Evolutionary conservation across 495 filamentous ascomycete species (phyloP).

Genomic region (Peziza echinospora): DNA sequence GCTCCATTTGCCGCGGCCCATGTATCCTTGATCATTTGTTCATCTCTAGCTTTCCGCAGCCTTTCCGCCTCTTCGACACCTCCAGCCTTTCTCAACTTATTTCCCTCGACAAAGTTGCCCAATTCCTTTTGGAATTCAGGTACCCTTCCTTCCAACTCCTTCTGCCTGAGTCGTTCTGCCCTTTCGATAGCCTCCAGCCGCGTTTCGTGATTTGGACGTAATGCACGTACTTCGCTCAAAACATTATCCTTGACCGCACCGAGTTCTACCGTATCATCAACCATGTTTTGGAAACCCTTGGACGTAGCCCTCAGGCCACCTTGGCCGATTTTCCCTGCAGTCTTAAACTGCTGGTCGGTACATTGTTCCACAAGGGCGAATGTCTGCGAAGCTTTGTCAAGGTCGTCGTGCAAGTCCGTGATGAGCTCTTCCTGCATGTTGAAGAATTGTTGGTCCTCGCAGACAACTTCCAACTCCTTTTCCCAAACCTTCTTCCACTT

Average conservation of each 20-base stretch:
- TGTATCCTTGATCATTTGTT: constrained; percentile 62
- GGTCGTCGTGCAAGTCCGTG: constrained; percentile 76
- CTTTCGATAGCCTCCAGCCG: constrained; percentile 87
- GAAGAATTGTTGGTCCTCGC: constrained; percentile 79
- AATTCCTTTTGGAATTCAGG: constrained; percentile 81
- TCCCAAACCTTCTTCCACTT: constrained; percentile 98
- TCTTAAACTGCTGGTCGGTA: constrained; percentile 80
- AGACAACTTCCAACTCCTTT: constrained; percentile 81
- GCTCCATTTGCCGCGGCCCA: constrained; percentile 50
- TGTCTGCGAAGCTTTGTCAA: constrained; percentile 80
- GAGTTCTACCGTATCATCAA: constrained; percentile 53
- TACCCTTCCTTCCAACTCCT: constrained; percentile 57
- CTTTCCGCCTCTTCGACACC: constrained; percentile 87
- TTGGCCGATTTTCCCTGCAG: constrained; percentile 31
- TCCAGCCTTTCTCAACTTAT: constrained; percentile 82
- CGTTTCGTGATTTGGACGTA: constrained; percentile 87
- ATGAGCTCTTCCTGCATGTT: constrained; percentile 87
- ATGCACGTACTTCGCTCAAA: constrained; percentile 74
- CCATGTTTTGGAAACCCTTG: constrained; percentile 33
- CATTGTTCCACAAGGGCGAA: constrained; percentile 91
- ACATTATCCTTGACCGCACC: constrained; percentile 70
- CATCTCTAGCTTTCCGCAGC: constrained; percentile 64
- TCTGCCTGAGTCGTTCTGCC: constrained; percentile 69
- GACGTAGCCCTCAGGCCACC: constrained; percentile 30
- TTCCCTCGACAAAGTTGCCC: constrained; percentile 69